Conservation (phyloP, 345 rosid species). For the Trapa incisa region DNA sequence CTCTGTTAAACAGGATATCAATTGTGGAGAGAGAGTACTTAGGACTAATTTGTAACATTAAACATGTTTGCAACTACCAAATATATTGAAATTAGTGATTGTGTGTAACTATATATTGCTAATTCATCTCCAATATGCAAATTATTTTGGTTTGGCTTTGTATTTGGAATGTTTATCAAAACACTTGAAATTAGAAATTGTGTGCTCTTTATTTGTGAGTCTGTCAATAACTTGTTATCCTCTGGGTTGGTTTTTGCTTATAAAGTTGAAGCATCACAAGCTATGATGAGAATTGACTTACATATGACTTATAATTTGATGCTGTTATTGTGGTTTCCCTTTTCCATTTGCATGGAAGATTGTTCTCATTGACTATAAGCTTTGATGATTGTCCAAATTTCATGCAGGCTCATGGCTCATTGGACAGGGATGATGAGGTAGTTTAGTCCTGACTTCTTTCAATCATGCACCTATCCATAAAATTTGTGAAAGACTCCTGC, state of each 20-base stretch:
- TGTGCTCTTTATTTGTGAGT: neutral
- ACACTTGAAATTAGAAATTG: neutral
- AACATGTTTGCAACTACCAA: neutral
- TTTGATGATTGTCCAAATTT: slow-evolving; percentile 8
- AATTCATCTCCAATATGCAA: neutral
- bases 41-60: neutral
- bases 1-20: neutral
- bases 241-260: neutral
- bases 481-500: too few species aligned
- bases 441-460: slow-evolving; percentile 1
- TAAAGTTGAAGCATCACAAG: neutral
- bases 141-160: neutral
- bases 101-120: neutral
- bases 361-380: neutral
- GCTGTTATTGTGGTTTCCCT: neutral
- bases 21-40: neutral
- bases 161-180: neutral
- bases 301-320: neutral
- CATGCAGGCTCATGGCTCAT: slow-evolving; percentile 63
- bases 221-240: neutral
- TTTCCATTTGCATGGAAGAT: neutral
- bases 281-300: neutral
- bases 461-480: neutral
- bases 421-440: slow-evolving; percentile 96
- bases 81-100: neutral